Base-by-base conservation (phyloP, 768 basidiomycete species). In the Phanerodontia chrysosporium region DNA sequence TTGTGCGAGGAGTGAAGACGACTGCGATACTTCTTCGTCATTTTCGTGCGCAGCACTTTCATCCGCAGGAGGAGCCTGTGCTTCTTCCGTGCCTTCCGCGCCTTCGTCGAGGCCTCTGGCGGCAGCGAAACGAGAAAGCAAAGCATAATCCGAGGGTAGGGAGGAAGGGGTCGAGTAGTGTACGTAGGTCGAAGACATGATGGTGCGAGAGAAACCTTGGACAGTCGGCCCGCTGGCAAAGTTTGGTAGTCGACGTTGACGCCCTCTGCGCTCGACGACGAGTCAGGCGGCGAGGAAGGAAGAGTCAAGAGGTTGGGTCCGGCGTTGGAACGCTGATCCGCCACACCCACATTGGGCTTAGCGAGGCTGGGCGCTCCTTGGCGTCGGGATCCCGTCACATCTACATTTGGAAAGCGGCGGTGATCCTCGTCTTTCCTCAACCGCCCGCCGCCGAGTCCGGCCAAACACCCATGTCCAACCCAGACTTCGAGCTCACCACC, bases 121-220 rank as follows among this genome's bases (percentile, higher is more conserved):
- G 30, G 74, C 74, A 5, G 77, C 76, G 64, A 77, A 82, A 9
- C 78, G 78, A 28, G 84, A 82, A 10, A 89, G 72, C 35, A 86
- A 74, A 7, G 83, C 85, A 62, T 86, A 85, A 72, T 87, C 86
- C 1, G 86, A 82, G 13, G 83, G 83, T 21, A 88, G 70, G 1
- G 86, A 86, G 9, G 80, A 79, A 9, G 86, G 79, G 2, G 77
- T 75, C 0, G 66, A 64, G 59, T 74, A 72, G 65, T 82, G 79
- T 36, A 82, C 78, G 64, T 84, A 83, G 8, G 80, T 71, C 24
- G 69, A 70, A 10, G 71, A 70, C 73, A 74, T 75, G 51, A 55
- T 51, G 29, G 30, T 16, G 22, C 22, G 22, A 46, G 25, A 6
- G 21, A 16, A 21, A 46, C n/a, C n/a, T n/a, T n/a, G n/a, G n/a